Conservation (phyloP, 164 flowering plant genomes). For the Akebia trifoliata region DNA sequence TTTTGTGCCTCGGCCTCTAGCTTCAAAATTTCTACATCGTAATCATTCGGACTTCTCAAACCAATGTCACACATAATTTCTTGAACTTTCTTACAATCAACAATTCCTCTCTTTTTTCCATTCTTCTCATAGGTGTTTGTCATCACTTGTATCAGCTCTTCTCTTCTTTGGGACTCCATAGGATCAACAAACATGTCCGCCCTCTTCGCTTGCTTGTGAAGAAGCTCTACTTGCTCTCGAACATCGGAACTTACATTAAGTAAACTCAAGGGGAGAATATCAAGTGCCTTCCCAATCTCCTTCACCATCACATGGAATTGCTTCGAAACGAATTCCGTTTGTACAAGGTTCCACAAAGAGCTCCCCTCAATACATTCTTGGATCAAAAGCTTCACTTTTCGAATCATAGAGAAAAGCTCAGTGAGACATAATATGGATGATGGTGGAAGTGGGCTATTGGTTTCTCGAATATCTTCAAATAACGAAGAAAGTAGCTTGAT, state of each 20-base stretch:
- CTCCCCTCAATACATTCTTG: conserved; percentile 45
- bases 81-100: conserved; percentile 31
- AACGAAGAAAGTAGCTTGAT: conserved; percentile 60
- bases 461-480: conserved; percentile 63
- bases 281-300: conserved; percentile 62
- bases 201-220: conserved; percentile 53
- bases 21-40: conserved; percentile 44
- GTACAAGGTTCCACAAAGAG: conserved; percentile 50
- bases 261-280: conserved; percentile 59
- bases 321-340: conserved; percentile 39
- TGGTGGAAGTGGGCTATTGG: conserved; percentile 42
- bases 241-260: conserved; percentile 43
- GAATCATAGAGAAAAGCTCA: conserved; percentile 48
- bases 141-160: conserved; percentile 48
- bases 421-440: conserved; percentile 64
- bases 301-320: conserved; percentile 45
- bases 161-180: conserved; percentile 42
- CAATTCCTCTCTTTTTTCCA: conserved; percentile 25
- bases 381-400: conserved; percentile 38
- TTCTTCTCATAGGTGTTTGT: conserved; percentile 24
- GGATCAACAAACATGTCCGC: conserved; percentile 38
- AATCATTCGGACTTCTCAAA: conserved; percentile 34
- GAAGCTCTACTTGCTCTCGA: conserved; percentile 72
- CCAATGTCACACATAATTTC: conserved; percentile 43
- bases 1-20: conserved; percentile 55